Conservation (phyloP, 2,329 filamentous ascomycete species). For the Fusarium torreyae region DNA sequence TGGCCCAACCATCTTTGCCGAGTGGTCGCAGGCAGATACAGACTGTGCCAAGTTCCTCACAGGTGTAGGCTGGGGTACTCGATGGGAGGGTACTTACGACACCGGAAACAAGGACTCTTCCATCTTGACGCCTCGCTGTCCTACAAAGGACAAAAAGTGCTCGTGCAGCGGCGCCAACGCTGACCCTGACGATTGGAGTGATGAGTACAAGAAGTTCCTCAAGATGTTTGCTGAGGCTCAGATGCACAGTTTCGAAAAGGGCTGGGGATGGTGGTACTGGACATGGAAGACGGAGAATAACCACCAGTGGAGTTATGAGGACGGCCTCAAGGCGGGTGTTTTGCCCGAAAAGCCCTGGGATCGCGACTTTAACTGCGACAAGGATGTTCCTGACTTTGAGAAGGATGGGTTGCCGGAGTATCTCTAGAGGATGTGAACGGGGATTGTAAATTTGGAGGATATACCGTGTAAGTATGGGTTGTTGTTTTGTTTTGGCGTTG, state of each 20-base stretch:
- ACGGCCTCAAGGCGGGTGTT: constrained; percentile 82
- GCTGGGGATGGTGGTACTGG: constrained; percentile 99
- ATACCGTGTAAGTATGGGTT: constrained; percentile 18
- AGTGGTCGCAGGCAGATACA: constrained; percentile 98
- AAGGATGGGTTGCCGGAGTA: constrained; percentile 64
- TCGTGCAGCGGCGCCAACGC: constrained; percentile 84
- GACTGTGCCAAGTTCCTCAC: constrained; percentile 92
- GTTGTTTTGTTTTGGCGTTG: constrained; percentile 26
- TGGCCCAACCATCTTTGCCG: constrained; percentile 93
- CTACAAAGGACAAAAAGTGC: constrained; percentile 75
- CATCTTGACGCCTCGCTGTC: constrained; percentile 81
- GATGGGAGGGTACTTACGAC: constrained; percentile 91
- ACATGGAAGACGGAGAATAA: constrained; percentile 93
- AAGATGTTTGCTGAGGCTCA: constrained; percentile 94
- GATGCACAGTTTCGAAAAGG: constrained; percentile 93
- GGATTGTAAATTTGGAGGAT: constrained; percentile 7
- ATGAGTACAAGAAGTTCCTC: constrained; percentile 86
- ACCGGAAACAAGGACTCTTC: constrained; percentile 73
- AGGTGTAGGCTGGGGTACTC: constrained; percentile 88
- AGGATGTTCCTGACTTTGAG: constrained; percentile 68
- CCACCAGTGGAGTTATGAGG: constrained; percentile 93
- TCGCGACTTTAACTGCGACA: constrained; percentile 77
- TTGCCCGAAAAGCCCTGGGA: constrained; percentile 82
- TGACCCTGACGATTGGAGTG: constrained; percentile 76
- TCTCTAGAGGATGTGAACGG: constrained; percentile 52